Conservation (phyloP, 164 flowering plant genomes). For the Tinospora cordifolia region DNA sequence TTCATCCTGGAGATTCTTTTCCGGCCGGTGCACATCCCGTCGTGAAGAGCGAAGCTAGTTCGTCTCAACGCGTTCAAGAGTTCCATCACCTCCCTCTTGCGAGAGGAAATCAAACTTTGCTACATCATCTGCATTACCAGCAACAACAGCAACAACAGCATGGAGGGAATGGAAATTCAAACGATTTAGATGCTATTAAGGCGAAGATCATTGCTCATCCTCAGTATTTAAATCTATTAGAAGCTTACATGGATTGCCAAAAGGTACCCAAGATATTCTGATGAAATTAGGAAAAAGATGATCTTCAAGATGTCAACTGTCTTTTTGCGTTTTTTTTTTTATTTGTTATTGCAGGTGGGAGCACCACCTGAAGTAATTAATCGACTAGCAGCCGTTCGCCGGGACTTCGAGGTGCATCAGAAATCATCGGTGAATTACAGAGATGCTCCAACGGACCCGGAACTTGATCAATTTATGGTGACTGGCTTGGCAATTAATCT, state of each 20-base stretch:
- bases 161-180: constrained; percentile 17
- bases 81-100: constrained; percentile 31
- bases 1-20: constrained; percentile 32
- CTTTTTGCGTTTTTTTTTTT: too few species aligned
- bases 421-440: constrained; percentile 35
- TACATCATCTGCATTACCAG: background rate
- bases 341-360: constrained; percentile 48
- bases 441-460: constrained; percentile 59
- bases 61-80: constrained; percentile 25
- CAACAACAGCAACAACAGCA: constrained; percentile 28
- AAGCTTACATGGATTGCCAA: constrained; percentile 93
- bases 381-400: constrained; percentile 50
- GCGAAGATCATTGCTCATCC: constrained; percentile 89
- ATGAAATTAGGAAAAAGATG: background rate
- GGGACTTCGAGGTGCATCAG: constrained; percentile 60
- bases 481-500: background rate
- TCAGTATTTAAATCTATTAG: constrained; percentile 69
- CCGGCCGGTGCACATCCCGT: constrained; percentile 24
- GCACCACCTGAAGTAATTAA: constrained; percentile 84
- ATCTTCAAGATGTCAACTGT: background rate
- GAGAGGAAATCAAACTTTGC: constrained; percentile 14
- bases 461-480: constrained; percentile 96
- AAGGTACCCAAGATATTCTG: constrained; percentile 37
- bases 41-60: constrained; percentile 45
- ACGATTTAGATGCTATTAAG: constrained; percentile 63